Percentiles rank a stretch among this genome's conserved stretches.
Conservation (phyloP, 2,329 filamentous ascomycete species). For the Aspergillus chevalieri region DNA sequence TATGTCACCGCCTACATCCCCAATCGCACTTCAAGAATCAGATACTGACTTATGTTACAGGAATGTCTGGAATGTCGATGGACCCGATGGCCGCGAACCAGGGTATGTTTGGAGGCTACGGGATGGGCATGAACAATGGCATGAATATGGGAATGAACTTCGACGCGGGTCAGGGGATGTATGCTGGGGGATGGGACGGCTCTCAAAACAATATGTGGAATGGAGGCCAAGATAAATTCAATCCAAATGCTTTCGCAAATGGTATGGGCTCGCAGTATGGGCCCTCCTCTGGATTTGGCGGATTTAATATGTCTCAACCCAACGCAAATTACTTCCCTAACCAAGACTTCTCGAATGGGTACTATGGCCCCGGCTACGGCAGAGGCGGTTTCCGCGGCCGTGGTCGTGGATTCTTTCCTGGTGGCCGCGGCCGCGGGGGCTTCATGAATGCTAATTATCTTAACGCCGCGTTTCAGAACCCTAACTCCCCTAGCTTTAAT, state of each 20-base stretch:
- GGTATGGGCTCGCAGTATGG: slow-evolving; percentile 78
- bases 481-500: slow-evolving; percentile 23
- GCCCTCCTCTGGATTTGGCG: slow-evolving; percentile 65
- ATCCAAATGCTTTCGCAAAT: slow-evolving; percentile 67
- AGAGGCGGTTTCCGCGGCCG: slow-evolving; percentile 57
- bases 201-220: slow-evolving; percentile 68
- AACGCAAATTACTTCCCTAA: slow-evolving; percentile 70
- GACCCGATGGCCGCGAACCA: slow-evolving; percentile 51
- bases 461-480: slow-evolving; percentile 27
- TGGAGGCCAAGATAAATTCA: slow-evolving; percentile 84
- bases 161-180: slow-evolving; percentile 54
- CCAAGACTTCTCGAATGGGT: slow-evolving; percentile 68
- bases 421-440: slow-evolving; percentile 33
- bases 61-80: slow-evolving; percentile 78
- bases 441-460: slow-evolving; percentile 33
- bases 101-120: slow-evolving; percentile 45
- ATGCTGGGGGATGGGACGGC: slow-evolving; percentile 68
- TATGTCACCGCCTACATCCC: slow-evolving; percentile 44
- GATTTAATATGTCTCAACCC: slow-evolving; percentile 66
- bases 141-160: slow-evolving; percentile 68
- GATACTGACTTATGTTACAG: slow-evolving; percentile 39
- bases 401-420: slow-evolving; percentile 53
- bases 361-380: slow-evolving; percentile 64
- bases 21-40: neutral
- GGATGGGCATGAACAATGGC: slow-evolving; percentile 70